Base-by-base conservation (phyloP, 192 early-diverging fungal species). In the Gaertneriomyces semiglobifer region DNA sequence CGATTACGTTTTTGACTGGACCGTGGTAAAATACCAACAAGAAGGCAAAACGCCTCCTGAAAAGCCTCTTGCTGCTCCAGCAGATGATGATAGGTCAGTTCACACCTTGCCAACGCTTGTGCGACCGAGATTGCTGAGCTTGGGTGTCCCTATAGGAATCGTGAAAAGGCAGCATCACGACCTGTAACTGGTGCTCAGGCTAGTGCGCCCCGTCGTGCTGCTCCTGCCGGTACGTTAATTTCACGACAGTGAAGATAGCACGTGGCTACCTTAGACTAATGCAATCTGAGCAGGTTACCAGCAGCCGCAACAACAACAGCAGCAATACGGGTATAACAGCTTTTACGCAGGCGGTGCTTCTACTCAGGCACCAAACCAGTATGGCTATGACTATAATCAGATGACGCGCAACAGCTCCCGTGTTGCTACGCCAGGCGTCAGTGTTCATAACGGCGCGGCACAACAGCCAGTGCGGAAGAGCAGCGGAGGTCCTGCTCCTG, bases 1-100 rank as follows among this genome's bases (percentile, higher is more conserved):
- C 62, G 84, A 86, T 62, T 86, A 83, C 69, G 84, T 84, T 38
- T 86, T 86, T 72, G 84, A 86, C 73, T 86, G 84, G 84, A 86
- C 83, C 25, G 76, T 84, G 7, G 74, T 82, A 33, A 82, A 82
- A 55, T 79, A 78, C 66, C 73, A 75, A 33, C 25, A 33, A 57
- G 69, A 64, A 51, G 33, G 68, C 18, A 5, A 16, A 20, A 12
- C 25, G 25, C 25, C 25, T 33, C 25, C 25, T 33, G 25, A 33
- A 33, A 33, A 33, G 25, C 25, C 25, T 33, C 25, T 33, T 33
- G 25, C 25, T 33, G 25, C 25, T 33, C 25, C 25, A 33, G 25
- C 25, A 33, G 25, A 33, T 2, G 25, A 33, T 2, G 25, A 33
- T 33, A 33, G 25, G 48, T 50, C 48, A n/a, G 48, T 50, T 50